Percentiles rank a stretch among this genome's conserved stretches.
phyloP scores from a whole-genome alignment of 257 asterid species.

The Ilex aquifolium region DNA sequence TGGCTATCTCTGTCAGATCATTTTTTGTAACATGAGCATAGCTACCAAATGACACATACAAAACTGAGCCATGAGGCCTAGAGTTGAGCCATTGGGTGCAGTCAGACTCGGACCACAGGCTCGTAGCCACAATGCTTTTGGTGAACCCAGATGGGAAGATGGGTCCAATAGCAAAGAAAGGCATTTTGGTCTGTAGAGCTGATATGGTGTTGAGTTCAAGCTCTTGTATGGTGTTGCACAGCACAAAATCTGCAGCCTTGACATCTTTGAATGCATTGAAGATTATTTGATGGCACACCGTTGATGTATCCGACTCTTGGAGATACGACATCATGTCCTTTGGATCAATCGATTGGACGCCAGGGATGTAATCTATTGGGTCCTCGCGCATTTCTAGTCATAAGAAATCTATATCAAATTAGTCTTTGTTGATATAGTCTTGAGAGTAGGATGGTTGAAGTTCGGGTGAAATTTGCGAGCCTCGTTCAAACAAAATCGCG shows the following conservation, averaged over 20 bases:
- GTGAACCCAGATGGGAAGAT: slow-evolving; percentile 25
- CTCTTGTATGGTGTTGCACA: slow-evolving; percentile 37
- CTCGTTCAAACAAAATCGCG: no score
- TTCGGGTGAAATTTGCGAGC: no score
- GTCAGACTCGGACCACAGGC: slow-evolving; percentile 45
- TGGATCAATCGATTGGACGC: slow-evolving; percentile 23
- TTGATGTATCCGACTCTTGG: slow-evolving; percentile 23
- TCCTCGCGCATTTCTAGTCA: slow-evolving; percentile 22
- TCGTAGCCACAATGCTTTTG: slow-evolving; percentile 23
- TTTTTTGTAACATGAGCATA: slow-evolving; percentile 28
- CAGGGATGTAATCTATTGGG: slow-evolving; percentile 38
- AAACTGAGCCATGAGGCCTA: slow-evolving; percentile 30
- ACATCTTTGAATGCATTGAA: slow-evolving; percentile 34
- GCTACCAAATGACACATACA: slow-evolving; percentile 47
- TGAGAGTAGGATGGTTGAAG: no score
- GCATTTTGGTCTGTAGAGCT: slow-evolving; percentile 16
- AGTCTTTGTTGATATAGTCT: no score
- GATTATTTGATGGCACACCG: slow-evolving; percentile 28
- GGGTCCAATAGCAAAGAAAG: slow-evolving; percentile 33
- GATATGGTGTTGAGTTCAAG: slow-evolving; percentile 25
- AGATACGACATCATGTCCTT: slow-evolving; percentile 36
- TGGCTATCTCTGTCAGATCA: slow-evolving; percentile 31
- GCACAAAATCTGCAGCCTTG: slow-evolving; percentile 31
- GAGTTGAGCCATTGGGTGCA: slow-evolving; percentile 33
- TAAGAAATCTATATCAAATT: background rate